Percentiles rank a stretch among this genome's conserved stretches.
phyloP scores from a whole-genome alignment of 2,329 filamentous ascomycete species.

The Penicillium glabrum region DNA sequence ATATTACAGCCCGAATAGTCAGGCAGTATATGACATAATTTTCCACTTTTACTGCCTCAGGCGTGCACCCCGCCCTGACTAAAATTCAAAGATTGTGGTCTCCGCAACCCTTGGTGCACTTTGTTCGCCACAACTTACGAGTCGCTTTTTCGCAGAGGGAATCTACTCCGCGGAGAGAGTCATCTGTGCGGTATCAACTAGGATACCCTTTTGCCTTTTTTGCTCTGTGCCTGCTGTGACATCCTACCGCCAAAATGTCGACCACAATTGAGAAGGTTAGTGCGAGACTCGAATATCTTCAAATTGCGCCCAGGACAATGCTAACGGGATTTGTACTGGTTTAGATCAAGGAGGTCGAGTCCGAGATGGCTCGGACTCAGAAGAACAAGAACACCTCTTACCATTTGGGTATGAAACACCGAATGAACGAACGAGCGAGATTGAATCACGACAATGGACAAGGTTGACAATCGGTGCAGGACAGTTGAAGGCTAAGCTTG shows the following conservation, averaged over 20 bases:
- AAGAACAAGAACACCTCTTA: slow-evolving; percentile 96
- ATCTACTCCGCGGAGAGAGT: not conserved
- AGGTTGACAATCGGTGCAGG: slow-evolving; percentile 41
- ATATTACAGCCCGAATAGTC: not conserved
- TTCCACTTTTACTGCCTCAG: slow-evolving; percentile 21
- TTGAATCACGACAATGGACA: slow-evolving; percentile 4
- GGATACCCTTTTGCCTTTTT: slow-evolving; percentile 1
- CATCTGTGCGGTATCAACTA: not conserved
- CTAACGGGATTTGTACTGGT: slow-evolving; percentile 33
- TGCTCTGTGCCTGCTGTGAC: slow-evolving; percentile 8
- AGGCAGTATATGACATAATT: slow-evolving; percentile 22
- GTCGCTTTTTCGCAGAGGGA: not conserved
- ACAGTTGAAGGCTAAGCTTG: slow-evolving; percentile 96
- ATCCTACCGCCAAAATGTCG: slow-evolving; percentile 67
- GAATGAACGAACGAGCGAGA: not conserved
- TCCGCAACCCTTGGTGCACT: slow-evolving; percentile 17
- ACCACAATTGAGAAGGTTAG: slow-evolving; percentile 97
- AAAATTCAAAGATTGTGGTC: slow-evolving; percentile 32
- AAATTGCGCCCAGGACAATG: slow-evolving; percentile 2
- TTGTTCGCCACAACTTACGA: slow-evolving; percentile 11
- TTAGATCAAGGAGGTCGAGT: slow-evolving; percentile 95
- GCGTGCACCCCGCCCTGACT: slow-evolving; percentile 27
- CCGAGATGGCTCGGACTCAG: slow-evolving; percentile 96
- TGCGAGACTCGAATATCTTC: slow-evolving; percentile 38
- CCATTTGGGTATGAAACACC: slow-evolving; percentile 67